phyloP scores from a whole-genome alignment of 2,329 filamentous ascomycete species.

The Tolypocladium tundrense region DNA sequence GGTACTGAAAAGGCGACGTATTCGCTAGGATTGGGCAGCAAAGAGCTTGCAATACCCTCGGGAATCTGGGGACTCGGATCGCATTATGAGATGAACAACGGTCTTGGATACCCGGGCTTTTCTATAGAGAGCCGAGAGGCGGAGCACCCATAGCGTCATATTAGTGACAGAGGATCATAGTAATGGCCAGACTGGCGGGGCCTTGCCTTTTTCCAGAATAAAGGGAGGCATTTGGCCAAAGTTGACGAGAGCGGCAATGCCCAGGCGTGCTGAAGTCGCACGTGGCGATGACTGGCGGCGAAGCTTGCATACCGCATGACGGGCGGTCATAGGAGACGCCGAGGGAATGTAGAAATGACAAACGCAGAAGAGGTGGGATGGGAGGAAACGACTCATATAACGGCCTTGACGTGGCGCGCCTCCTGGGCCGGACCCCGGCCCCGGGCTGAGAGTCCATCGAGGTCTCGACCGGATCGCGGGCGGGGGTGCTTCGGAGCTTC shows the following conservation, averaged over 20 bases:
- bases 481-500: conserved; percentile 7
- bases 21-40: background rate
- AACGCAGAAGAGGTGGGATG: background rate
- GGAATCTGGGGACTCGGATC: background rate
- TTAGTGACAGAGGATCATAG: background rate
- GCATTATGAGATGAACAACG: background rate
- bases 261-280: background rate
- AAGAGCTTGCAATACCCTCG: background rate
- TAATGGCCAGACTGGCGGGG: background rate
- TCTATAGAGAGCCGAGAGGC: background rate
- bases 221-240: background rate
- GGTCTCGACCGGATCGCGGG: conserved; percentile 15
- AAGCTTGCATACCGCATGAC: background rate
- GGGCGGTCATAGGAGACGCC: background rate
- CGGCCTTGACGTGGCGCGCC: background rate
- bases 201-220: background rate
- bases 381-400: background rate
- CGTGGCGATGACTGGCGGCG: background rate
- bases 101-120: background rate
- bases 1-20: background rate
- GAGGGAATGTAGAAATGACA: background rate
- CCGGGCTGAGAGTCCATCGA: conserved; percentile 13
- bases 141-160: background rate
- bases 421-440: conserved; percentile 6
- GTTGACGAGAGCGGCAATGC: background rate